phyloP scores from a whole-genome alignment of 306 rosid genomes.

The Pachyrhizus erosus region DNA sequence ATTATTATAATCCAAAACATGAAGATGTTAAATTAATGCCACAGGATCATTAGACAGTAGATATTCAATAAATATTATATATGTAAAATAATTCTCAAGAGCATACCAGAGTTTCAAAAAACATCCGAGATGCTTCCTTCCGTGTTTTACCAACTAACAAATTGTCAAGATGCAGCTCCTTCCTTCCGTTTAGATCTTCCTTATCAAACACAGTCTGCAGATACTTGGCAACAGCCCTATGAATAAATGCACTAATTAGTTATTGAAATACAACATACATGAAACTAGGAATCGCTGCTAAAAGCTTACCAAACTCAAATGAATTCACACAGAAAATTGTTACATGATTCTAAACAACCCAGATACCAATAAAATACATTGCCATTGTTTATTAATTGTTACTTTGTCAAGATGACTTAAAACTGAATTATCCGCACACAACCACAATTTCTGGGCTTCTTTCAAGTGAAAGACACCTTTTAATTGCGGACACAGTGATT shows the following conservation, averaged over 20 bases:
- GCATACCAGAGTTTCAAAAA: constrained; percentile 68
- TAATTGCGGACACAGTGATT: not conserved
- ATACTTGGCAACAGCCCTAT: constrained; percentile 93
- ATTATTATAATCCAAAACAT: constrained; percentile 6
- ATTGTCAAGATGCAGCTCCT: constrained; percentile 71
- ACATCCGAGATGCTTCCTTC: constrained; percentile 58
- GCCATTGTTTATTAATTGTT: not conserved
- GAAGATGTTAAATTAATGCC: constrained; percentile 15
- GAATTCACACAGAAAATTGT: constrained; percentile 23
- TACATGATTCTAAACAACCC: constrained; percentile 14
- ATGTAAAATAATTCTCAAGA: constrained; percentile 9
- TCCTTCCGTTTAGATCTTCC: constrained; percentile 69
- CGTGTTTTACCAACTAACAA: constrained; percentile 61
- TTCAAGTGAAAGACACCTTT: not conserved
- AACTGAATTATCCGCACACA: constrained; percentile 15
- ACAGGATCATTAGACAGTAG: constrained; percentile 5
- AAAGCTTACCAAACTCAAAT: not conserved
- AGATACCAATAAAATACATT: not conserved
- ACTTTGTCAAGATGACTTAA: constrained; percentile 11
- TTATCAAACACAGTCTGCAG: constrained; percentile 86
- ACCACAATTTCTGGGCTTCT: not conserved
- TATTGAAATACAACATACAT: constrained; percentile 13
- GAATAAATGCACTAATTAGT: constrained; percentile 35
- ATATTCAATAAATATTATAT: constrained; percentile 10
- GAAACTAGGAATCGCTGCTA: not conserved